A percentile compares a stretch with the other conserved stretches of the same genome.
phyloP scores from a whole-genome alignment of 2,329 filamentous ascomycete species.

The Penicillium sp. region DNA sequence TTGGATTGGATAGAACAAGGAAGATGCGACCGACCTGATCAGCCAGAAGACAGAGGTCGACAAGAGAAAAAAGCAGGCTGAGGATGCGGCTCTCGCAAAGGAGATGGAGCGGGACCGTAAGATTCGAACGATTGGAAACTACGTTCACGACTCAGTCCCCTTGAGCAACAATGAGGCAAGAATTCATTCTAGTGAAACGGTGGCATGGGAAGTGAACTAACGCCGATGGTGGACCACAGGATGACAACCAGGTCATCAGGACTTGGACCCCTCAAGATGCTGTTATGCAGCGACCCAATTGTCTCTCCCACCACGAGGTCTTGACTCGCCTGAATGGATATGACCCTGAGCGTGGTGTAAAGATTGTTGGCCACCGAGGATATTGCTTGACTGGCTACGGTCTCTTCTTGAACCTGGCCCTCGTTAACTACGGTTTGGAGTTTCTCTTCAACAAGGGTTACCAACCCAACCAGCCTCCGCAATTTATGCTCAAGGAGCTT shows the following conservation, averaged over 20 bases:
- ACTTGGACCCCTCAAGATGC: slow-evolving; percentile 80
- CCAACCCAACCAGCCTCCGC: slow-evolving; percentile 80
- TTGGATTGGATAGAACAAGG: slow-evolving; percentile 65
- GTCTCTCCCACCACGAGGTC: slow-evolving; percentile 92
- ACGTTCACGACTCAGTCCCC: slow-evolving; percentile 86
- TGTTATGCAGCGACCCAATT: slow-evolving; percentile 71
- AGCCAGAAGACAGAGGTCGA: slow-evolving; percentile 75
- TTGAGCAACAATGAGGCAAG: slow-evolving; percentile 75
- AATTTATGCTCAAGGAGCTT: slow-evolving; percentile 91
- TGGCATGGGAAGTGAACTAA: neutral
- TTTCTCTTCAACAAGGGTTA: slow-evolving; percentile 82
- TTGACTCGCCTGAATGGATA: slow-evolving; percentile 85
- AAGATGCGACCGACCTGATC: slow-evolving; percentile 78
- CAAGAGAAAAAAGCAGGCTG: slow-evolving; percentile 77
- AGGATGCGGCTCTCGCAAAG: slow-evolving; percentile 74
- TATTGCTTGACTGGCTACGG: slow-evolving; percentile 92
- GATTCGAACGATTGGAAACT: slow-evolving; percentile 82
- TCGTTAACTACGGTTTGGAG: slow-evolving; percentile 92
- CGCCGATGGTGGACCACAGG: slow-evolving; percentile 42
- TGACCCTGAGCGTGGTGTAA: slow-evolving; percentile 88
- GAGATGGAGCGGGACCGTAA: slow-evolving; percentile 73
- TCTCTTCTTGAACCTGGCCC: slow-evolving; percentile 85
- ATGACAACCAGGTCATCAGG: slow-evolving; percentile 75
- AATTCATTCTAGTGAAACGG: neutral
- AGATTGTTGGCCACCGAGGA: slow-evolving; percentile 90